A percentile compares a stretch with the other conserved stretches of the same genome.
Conservation (phyloP, 2,329 filamentous ascomycete genomes). For the Lachnellula subtilissima region DNA sequence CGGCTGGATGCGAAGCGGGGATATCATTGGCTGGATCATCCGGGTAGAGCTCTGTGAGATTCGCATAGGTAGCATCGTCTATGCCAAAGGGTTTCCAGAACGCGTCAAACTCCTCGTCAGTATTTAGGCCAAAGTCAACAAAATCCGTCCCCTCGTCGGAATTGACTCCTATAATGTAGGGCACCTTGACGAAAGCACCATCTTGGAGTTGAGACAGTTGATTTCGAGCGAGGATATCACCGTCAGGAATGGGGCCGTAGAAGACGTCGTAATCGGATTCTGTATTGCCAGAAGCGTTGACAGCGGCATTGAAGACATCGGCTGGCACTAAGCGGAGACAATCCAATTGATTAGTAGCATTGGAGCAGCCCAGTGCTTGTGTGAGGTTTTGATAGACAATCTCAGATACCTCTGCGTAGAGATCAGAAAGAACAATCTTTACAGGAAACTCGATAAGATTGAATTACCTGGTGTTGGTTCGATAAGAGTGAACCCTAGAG, state of each 20-base stretch:
- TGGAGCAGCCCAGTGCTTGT: conserved; percentile 25
- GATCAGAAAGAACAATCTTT: not conserved
- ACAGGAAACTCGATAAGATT: not conserved
- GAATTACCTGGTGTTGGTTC: not conserved
- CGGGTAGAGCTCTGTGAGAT: conserved; percentile 43
- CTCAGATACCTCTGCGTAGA: conserved; percentile 8
- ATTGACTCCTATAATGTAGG: conserved; percentile 59
- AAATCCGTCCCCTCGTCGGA: conserved; percentile 56
- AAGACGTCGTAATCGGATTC: not conserved
- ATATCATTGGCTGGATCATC: conserved; percentile 40
- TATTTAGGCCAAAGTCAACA: conserved; percentile 48
- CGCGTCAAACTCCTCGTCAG: conserved; percentile 39
- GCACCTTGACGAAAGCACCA: conserved; percentile 58
- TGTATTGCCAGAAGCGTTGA: conserved; percentile 33
- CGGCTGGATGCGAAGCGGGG: conserved; percentile 36
- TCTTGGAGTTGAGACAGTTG: conserved; percentile 46
- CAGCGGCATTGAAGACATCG: conserved; percentile 38
- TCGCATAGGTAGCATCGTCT: conserved; percentile 25
- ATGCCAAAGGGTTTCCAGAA: conserved; percentile 3
- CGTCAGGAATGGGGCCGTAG: conserved; percentile 42
- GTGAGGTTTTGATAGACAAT: conserved; percentile 33
- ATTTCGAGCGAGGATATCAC: conserved; percentile 32
- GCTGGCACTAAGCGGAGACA: conserved; percentile 36
- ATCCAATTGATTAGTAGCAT: conserved; percentile 8
- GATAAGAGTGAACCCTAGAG: not conserved